Percentiles rank a stretch among this genome's conserved stretches.
These are phyloP conservation scores for Fusarium papillatum DNA, from an alignment of 2,329 filamentous ascomycete species.

Conservation along the genomic window DNA sequence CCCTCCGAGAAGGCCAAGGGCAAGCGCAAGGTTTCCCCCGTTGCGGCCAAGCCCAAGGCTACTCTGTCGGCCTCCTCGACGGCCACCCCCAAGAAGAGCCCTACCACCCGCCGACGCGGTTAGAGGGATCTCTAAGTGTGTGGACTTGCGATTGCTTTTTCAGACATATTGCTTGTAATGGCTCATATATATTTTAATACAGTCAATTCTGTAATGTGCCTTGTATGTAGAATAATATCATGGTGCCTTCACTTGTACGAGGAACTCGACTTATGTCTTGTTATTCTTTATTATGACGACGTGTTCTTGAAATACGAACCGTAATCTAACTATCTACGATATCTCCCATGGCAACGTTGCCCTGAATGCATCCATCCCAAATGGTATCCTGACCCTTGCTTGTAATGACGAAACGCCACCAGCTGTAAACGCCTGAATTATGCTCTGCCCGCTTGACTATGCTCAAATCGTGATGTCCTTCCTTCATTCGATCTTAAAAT, in stretches of 20 bases:
- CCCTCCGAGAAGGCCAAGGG: conserved; percentile 62
- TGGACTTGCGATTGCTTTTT: conserved; percentile 27
- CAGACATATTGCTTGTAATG: conserved; percentile 32
- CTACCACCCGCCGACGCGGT: conserved; percentile 59
- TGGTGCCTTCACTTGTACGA: background rate
- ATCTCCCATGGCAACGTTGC: conserved; percentile 7
- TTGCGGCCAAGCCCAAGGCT: conserved; percentile 46
- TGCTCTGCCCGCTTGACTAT: conserved; percentile 1
- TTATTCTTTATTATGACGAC: background rate
- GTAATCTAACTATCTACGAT: background rate
- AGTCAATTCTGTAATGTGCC: background rate
- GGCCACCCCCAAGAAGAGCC: conserved; percentile 55
- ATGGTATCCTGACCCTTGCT: conserved; percentile 29
- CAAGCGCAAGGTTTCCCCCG: conserved; percentile 54
- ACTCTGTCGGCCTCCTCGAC: conserved; percentile 40
- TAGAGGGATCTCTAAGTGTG: conserved; percentile 43
- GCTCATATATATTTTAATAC: conserved; percentile 16
- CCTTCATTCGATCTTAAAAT: conserved; percentile 25
- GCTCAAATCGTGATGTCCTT: background rate
- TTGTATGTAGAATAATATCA: background rate
- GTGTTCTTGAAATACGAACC: background rate
- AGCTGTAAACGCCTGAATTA: conserved; percentile 1
- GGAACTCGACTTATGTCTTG: background rate
- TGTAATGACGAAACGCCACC: conserved; percentile 14
- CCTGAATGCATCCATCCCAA: background rate